Base-by-base conservation (phyloP, 331 rosid genomes). In the Saraca asoca region DNA sequence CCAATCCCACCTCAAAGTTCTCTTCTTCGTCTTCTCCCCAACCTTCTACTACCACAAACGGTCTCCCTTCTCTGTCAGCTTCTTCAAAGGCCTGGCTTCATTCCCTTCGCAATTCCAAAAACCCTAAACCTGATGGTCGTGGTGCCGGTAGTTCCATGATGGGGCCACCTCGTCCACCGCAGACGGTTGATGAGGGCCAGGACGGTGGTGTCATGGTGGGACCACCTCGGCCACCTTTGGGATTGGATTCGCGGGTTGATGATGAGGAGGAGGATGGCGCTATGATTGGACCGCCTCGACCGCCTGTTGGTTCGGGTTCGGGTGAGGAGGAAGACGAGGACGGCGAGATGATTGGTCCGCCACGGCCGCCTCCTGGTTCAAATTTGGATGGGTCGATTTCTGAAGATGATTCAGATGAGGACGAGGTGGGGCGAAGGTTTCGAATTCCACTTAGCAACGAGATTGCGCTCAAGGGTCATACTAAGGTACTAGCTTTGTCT, bases 391-490 rank as follows among this genome's bases (percentile, higher is more conserved):
- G 58, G 15, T 78, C 79, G 38, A 85, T 75, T 19, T 66, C 63
- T 33, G 91, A 78, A 15, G 82, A 75, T 0, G 83, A 74, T 33
- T 76, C 70, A 2, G 83, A 81, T 12, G 77, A 70, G 9, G 85
- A 77, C 0, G 73, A 68, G 42, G 59, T 62, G 19, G 90, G 77
- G 42, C 84, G 77, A 33, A 83, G 69, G 24, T 82, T 56, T 70
- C 83, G 95, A 48, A 87, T 93, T 65, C 98, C 98, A 13, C 81
- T 80, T 13, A 93, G 86, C 75, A 93, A 93, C 41, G 95, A 90
- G 86, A 93, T 93, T 73, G 94, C 84, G 18, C 95, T 93, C 58
- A 87, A 87, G 80, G 98, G 98, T 17, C 96, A 93, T 76, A 87
- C 84, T 24, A 93, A 93, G 95, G 96, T 87, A 67, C 13, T 7